Evolutionary conservation across 306 rosid species (phyloP).

Genomic region (Vigna radiata): DNA sequence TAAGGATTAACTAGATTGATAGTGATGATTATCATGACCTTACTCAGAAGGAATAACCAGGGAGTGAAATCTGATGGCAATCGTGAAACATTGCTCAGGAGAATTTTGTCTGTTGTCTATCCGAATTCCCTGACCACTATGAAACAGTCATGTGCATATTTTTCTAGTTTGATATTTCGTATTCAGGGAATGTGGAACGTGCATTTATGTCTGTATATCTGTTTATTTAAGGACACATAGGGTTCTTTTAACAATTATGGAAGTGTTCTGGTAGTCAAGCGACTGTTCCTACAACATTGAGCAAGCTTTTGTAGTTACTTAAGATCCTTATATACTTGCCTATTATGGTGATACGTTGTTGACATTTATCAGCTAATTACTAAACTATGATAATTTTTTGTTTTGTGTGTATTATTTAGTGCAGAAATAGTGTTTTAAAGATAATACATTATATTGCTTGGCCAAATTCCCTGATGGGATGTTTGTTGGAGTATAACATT

Average conservation of each 20-base stretch:
- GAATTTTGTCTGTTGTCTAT: conserved; percentile 12
- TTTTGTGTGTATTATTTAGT: not conserved
- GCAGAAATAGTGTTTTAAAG: not conserved
- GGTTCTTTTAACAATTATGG: not conserved
- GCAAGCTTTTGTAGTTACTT: not conserved
- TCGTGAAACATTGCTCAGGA: not conserved
- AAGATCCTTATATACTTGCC: not conserved
- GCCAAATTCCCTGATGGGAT: not conserved
- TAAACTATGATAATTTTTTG: not conserved
- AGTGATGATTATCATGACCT: too few relatives aligned
- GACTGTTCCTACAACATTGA: not conserved
- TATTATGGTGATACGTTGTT: not conserved
- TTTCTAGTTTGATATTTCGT: not conserved
- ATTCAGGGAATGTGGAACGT: not conserved
- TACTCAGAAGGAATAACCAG: too few relatives aligned
- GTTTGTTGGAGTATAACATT: too few relatives aligned
- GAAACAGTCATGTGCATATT: not conserved
- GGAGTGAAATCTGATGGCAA: not conserved
- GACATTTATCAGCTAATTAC: not conserved
- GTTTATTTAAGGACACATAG: not conserved
- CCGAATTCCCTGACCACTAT: not conserved
- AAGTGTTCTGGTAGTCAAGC: not conserved
- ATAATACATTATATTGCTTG: not conserved
- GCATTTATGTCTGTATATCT: not conserved
- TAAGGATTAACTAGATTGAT: not conserved